Conservation (phyloP, 2,329 filamentous ascomycete species). For the Colletotrichum filicis region DNA sequence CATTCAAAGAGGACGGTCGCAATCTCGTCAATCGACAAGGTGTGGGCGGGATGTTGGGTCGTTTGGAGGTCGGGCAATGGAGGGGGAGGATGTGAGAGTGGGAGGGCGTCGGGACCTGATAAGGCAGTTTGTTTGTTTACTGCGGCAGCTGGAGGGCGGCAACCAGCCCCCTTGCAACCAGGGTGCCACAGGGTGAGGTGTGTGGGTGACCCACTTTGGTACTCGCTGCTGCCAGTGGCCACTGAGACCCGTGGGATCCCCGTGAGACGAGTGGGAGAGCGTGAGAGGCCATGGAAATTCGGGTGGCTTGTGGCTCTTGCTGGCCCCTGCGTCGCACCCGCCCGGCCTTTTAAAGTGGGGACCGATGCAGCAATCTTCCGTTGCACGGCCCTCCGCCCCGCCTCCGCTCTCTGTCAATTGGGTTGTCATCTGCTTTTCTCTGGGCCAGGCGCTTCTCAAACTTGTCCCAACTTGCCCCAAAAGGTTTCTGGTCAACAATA, state of each 20-base stretch:
- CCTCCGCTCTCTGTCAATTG: slow-evolving; percentile 31
- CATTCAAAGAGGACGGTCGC: slow-evolving; percentile 22
- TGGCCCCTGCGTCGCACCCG: slow-evolving; percentile 32
- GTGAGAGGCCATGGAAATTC: slow-evolving; percentile 3
- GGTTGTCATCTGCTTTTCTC: slow-evolving; percentile 21
- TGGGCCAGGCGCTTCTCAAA: slow-evolving; percentile 20
- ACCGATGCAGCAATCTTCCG: slow-evolving; percentile 20
- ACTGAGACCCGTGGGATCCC: neutral
- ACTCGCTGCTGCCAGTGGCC: too few relatives aligned
- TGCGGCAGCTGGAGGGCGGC: slow-evolving; percentile 35
- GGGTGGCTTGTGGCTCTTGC: slow-evolving; percentile 28
- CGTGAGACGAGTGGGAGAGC: neutral
- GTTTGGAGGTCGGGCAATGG: slow-evolving; percentile 32
- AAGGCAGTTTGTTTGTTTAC: slow-evolving; percentile 52
- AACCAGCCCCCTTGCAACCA: slow-evolving; percentile 34
- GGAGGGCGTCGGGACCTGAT: slow-evolving; percentile 40
- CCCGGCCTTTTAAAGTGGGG: slow-evolving; percentile 17
- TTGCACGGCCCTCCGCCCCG: slow-evolving; percentile 29
- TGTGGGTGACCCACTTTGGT: too few relatives aligned
- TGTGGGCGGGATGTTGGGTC: slow-evolving; percentile 39
- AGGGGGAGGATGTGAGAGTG: slow-evolving; percentile 25
- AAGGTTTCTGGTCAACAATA: slow-evolving; percentile 4
- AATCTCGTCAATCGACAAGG: slow-evolving; percentile 35
- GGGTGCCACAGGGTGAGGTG: slow-evolving; percentile 4
- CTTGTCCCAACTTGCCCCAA: neutral